phyloP scores from a whole-genome alignment of 257 asterid species.

The Fraxinus pennsylvanica region DNA sequence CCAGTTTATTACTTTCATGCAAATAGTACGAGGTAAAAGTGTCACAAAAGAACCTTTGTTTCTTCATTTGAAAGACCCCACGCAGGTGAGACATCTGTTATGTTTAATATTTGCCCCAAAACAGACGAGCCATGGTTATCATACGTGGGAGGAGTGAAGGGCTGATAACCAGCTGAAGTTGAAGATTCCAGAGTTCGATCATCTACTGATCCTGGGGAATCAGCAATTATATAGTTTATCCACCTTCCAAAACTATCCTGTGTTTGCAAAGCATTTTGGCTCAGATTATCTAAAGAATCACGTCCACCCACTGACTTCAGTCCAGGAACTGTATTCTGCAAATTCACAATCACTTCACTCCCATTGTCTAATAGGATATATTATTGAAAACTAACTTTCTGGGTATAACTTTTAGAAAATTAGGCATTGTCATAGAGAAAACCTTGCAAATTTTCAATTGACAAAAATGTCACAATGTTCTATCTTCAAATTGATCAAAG shows the following conservation, averaged over 20 bases:
- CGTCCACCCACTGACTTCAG: conserved; percentile 29
- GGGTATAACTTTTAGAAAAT: conserved; percentile 38
- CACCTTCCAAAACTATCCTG: conserved; percentile 77
- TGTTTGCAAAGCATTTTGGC: conserved; percentile 50
- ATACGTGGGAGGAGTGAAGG: conserved; percentile 36
- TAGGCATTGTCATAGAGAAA: conserved; percentile 35
- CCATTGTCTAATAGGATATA: conserved; percentile 42
- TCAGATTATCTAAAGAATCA: conserved; percentile 37
- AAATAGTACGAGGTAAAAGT: conserved; percentile 10
- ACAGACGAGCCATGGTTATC: conserved; percentile 38
- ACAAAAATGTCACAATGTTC: conserved; percentile 12
- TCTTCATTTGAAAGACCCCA: conserved; percentile 81
- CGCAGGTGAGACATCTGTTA: conserved; percentile 77
- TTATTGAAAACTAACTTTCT: conserved; percentile 39
- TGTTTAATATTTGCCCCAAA: conserved; percentile 52
- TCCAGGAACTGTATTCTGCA: conserved; percentile 45
- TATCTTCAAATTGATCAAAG: conserved; percentile 13
- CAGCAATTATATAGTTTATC: conserved; percentile 51
- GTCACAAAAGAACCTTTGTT: conserved; percentile 65
- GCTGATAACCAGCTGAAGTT: conserved; percentile 38
- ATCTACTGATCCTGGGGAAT: conserved; percentile 58
- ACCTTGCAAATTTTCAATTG: conserved; percentile 17
- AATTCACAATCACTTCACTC: conserved; percentile 36
- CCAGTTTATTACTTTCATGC: background rate
- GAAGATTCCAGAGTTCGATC: conserved; percentile 49